Conservation (phyloP, 2,329 filamentous ascomycete species). For the Fusarium sp. region DNA sequence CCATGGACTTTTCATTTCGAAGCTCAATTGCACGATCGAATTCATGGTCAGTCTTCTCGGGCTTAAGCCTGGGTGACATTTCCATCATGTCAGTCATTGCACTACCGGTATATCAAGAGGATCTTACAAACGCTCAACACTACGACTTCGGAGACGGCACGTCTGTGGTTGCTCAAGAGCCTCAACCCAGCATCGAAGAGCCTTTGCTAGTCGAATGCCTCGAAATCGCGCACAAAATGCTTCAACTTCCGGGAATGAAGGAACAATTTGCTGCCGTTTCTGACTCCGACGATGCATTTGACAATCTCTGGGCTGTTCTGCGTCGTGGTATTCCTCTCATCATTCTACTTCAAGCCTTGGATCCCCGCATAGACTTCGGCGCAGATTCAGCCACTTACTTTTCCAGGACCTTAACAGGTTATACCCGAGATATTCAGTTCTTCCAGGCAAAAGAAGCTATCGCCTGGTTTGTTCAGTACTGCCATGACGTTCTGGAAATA, state of each 20-base stretch:
- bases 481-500: neutral
- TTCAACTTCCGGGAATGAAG: neutral
- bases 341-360: neutral
- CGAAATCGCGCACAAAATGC: neutral
- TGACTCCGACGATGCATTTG: neutral
- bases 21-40: neutral
- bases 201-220: neutral
- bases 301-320: neutral
- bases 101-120: fast-evolving
- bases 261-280: neutral
- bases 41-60: neutral
- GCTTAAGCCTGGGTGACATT: fast-evolving
- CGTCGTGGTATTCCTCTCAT: neutral
- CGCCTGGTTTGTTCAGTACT: neutral
- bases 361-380: neutral
- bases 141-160: neutral
- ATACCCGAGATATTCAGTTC: too few species aligned
- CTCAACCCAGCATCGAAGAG: fast-evolving
- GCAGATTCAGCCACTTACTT: neutral
- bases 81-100: neutral
- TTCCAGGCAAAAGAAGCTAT: neutral
- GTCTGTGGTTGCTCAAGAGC: too few species aligned
- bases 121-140: neutral
- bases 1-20: neutral
- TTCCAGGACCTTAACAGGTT: too few species aligned